Evolutionary conservation across 768 basidiomycete species (phyloP).

Genomic region (Auriscalpium microsporum): DNA sequence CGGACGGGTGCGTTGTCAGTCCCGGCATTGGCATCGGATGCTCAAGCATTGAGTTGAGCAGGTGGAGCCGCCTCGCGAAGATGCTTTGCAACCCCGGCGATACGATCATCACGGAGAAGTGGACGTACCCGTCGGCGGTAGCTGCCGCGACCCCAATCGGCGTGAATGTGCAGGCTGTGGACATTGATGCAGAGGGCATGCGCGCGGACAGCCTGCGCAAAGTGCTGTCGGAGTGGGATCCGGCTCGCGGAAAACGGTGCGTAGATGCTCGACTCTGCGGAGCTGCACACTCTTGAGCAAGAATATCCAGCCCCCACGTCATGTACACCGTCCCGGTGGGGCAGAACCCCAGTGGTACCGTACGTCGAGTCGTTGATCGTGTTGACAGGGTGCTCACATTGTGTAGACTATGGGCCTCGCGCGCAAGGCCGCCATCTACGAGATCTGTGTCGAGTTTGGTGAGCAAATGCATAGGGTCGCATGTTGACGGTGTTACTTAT

Average conservation of each 20-base stretch:
- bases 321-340: constrained; percentile 75
- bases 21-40: not conserved
- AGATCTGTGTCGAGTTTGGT: constrained; percentile 78
- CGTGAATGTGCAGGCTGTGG: constrained; percentile 43
- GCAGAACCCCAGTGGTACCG: constrained; percentile 75
- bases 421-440: constrained; percentile 74
- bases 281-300: not conserved
- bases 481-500: not conserved
- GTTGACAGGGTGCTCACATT: not conserved
- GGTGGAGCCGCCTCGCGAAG: constrained; percentile 46
- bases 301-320: constrained; percentile 46
- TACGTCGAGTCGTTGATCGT: constrained; percentile 25
- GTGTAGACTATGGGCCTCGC: constrained; percentile 47
- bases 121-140: constrained; percentile 64
- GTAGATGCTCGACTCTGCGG: not conserved
- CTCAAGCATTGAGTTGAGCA: constrained; percentile 14
- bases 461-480: constrained; percentile 4
- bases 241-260: constrained; percentile 46
- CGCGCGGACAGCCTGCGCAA: constrained; percentile 50
- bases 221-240: constrained; percentile 61
- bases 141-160: constrained; percentile 28
- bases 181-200: constrained; percentile 69
- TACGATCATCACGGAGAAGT: constrained; percentile 52
- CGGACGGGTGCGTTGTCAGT: constrained; percentile 39
- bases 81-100: constrained; percentile 65